Evolutionary conservation across 2,329 filamentous ascomycete species (phyloP), one percentile per base, ranked within the genome.

Genomic region (Fusarium sp.): DNA sequence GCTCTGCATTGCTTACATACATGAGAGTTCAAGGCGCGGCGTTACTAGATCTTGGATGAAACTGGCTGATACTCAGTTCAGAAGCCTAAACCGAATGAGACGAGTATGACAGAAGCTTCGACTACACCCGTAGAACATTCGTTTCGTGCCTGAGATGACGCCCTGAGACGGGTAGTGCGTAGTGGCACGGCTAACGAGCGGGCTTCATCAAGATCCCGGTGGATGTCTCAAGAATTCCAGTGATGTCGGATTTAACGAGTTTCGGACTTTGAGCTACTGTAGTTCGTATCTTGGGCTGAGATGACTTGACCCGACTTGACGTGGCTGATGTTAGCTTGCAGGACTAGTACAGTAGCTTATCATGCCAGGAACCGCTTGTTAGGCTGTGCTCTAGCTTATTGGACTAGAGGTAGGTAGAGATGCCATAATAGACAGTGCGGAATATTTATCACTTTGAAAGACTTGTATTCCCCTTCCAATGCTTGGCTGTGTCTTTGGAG

Each of bases 181-280:
- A 37, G 59, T 20, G 30, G 30, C 23, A 51, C 51, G 32, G 30
- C 25, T 41, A 34, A 32, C 20, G 37, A 42, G 30, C 20, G 43
- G 30, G 40, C 12, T 45, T 27, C 42, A 30, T 46, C 16, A 45
- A 43, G 32, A 14, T n/a, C 21, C 34, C 37, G 18, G 23, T 47
- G 59, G 51, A 34, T 56, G 51, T 28, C 47, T 30, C 20, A 10
- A 61, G 48, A 46, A 66, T 66, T 66, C 55, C 63, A 66, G 62
- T 45, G 23, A 20, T n/a, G 23, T 41, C 47, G 25, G n/a, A 34
- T 49, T 37, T 42, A 42, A 55, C 34, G 40, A 51, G 23, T 40
- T 28, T 51, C 32, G 23, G 34, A 21, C 9, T 16, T 51, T 41
- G 32, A 23, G 12, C 37, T 43, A 25, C 16, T 49, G 14, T 43